Base-by-base conservation (phyloP, 305 asterid species). In the Solanum aculeatissimum region DNA sequence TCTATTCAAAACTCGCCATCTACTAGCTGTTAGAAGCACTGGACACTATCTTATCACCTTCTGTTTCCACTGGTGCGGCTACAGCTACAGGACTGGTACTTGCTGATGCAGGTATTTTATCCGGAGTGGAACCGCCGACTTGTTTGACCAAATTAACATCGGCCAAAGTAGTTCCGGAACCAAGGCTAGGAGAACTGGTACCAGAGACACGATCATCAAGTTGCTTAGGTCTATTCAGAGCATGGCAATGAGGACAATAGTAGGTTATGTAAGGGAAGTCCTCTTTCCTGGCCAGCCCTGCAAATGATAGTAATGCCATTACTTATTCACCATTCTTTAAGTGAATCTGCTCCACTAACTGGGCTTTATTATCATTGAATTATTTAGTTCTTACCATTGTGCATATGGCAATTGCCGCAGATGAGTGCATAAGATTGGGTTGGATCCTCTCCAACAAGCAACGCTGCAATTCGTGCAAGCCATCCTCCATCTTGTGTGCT, bases 371-470 rank as follows among this genome's bases (percentile, higher is more conserved):
- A 54, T 51, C 57, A 53, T 16, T 68, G 23, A 83, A 51, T 68
- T 57, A n/a, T 74, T 29, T 10, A 47, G 15, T 38, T 80, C 81
- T 87, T 88, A 96, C 99, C 99, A 81, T 96, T 96, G 90, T 96
- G 99, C 95, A 90, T 93, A 82, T 77, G 94, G 88, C 99, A 96
- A 90, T 93, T 94, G 86, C 98, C 98, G 86, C 99, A 95, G 70
- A 96, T 93, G 70, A 96, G 98, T 43, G 99, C 98, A 42, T 89
- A 93, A 11, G 98, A 94, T 81, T 93, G 97, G 6, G 95, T 86
- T 6, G 97, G 98, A 87, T 94, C 99, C 90, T 94, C 98, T 83
- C 98, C 99, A 12, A 96, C 99, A 69, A 96, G 97, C 88, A 96
- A 88, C 1, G 98, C 97, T 69, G 98, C 99, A 81, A 96, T 69